Percentiles rank a stretch among this genome's conserved stretches.
Evolutionary conservation across 495 filamentous ascomycete species (phyloP).

Genomic region (Talaromyces thailandensis): DNA sequence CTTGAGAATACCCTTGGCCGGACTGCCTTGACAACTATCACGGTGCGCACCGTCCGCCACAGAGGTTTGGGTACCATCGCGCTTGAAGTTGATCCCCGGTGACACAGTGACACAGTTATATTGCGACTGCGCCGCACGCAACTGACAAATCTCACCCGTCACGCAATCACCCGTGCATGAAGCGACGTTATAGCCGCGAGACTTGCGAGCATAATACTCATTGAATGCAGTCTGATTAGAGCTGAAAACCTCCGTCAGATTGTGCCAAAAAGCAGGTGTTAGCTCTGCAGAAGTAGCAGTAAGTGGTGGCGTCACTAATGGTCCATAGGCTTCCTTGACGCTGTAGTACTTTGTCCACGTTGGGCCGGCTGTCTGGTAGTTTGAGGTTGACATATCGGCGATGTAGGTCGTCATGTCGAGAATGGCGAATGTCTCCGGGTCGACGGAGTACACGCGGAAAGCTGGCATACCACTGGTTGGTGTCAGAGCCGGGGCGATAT

Average conservation of each 20-base stretch:
- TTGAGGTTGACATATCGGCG: conserved; percentile 36
- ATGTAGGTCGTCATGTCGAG: conserved; percentile 44
- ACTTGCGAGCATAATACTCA: conserved; percentile 26
- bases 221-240: conserved; percentile 24
- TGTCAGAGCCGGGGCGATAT: conserved; percentile 44
- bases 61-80: neutral
- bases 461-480: conserved; percentile 42
- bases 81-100: conserved; percentile 16
- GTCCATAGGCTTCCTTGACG: conserved; percentile 43
- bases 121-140: conserved; percentile 31
- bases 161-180: conserved; percentile 27
- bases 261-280: conserved; percentile 50
- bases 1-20: neutral
- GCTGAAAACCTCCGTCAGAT: conserved; percentile 39
- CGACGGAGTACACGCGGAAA: conserved; percentile 49
- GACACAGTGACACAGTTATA: conserved; percentile 18
- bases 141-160: conserved; percentile 27
- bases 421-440: conserved; percentile 44
- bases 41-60: neutral
- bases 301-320: conserved; percentile 29
- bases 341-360: conserved; percentile 45
- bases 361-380: conserved; percentile 29
- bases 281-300: conserved; percentile 29
- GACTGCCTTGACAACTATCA: neutral
- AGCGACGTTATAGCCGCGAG: conserved; percentile 23